phyloP scores from a whole-genome alignment of 2,329 filamentous ascomycete genomes.

The Monosporascus cannonballus region DNA sequence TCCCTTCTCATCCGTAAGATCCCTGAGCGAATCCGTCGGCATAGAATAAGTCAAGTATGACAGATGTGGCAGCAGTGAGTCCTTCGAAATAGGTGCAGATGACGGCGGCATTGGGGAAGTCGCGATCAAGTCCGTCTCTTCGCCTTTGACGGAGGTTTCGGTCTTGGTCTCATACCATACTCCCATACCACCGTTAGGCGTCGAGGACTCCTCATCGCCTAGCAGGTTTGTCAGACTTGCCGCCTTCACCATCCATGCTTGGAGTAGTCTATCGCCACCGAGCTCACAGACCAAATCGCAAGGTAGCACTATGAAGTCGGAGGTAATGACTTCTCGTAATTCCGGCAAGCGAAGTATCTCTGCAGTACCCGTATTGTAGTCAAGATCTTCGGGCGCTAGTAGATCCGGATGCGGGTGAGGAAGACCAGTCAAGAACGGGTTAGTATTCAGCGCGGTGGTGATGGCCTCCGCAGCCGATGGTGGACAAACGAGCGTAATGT shows the following conservation, averaged over 20 bases:
- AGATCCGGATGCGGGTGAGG: slow-evolving; percentile 69
- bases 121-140: slow-evolving; percentile 89
- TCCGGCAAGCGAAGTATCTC: slow-evolving; percentile 81
- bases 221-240: slow-evolving; percentile 61
- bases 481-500: slow-evolving; percentile 57
- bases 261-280: slow-evolving; percentile 72
- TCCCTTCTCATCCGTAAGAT: slow-evolving; percentile 70
- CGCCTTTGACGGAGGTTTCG: slow-evolving; percentile 72
- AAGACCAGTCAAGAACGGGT: slow-evolving; percentile 69
- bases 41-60: slow-evolving; percentile 80
- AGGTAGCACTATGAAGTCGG: slow-evolving; percentile 84
- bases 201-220: slow-evolving; percentile 33
- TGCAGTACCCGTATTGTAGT: slow-evolving; percentile 82
- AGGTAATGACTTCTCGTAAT: slow-evolving; percentile 69
- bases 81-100: slow-evolving; percentile 51
- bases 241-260: slow-evolving; percentile 87
- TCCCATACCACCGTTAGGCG: slow-evolving; percentile 69
- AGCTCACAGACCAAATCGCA: slow-evolving; percentile 93
- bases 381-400: slow-evolving; percentile 68
- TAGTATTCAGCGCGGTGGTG: slow-evolving; percentile 64
- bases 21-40: slow-evolving; percentile 83
- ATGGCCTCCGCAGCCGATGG: slow-evolving; percentile 62
- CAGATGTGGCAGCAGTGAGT: slow-evolving; percentile 60
- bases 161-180: slow-evolving; percentile 87
- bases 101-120: slow-evolving; percentile 61